Conservation (phyloP, 768 basidiomycete species). For the Cubamyces sp. region DNA sequence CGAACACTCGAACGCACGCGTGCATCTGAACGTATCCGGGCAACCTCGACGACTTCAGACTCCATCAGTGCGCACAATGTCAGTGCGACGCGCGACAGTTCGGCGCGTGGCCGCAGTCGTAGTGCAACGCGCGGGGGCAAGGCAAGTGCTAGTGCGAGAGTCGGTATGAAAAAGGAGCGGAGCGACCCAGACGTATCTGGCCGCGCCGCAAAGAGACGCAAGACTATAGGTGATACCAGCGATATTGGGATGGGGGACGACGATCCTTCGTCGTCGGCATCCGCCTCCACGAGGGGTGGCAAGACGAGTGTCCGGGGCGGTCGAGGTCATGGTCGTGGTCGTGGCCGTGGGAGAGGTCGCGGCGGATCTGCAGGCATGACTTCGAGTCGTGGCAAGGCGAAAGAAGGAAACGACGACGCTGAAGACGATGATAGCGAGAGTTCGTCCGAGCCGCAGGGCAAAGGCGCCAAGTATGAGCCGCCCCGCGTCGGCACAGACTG, state of each 20-base stretch:
- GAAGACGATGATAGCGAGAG: too few species aligned
- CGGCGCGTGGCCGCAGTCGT: neutral
- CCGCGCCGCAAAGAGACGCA: conserved; percentile 23
- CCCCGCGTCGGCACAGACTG: conserved; percentile 23
- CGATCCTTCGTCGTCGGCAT: neutral
- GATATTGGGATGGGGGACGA: neutral
- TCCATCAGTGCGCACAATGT: neutral
- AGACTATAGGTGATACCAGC: conserved; percentile 5
- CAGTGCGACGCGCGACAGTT: neutral
- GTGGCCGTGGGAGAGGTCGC: neutral
- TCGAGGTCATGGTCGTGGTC: neutral
- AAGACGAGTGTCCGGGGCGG: neutral
- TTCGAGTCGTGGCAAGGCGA: neutral
- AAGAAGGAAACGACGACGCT: neutral
- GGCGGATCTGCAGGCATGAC: neutral
- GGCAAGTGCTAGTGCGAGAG: conserved; percentile 1
- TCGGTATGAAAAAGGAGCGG: conserved; percentile 5
- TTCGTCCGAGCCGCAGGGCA: neutral
- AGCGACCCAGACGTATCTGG: neutral
- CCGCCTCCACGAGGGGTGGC: neutral
- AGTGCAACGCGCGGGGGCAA: neutral
- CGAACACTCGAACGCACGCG: neutral
- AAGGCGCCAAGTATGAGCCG: conserved; percentile 10
- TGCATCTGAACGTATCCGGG: neutral
- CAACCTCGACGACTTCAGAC: neutral